Conservation (phyloP, 805 yeast species). For the Metschnikowia cerradonensis region DNA sequence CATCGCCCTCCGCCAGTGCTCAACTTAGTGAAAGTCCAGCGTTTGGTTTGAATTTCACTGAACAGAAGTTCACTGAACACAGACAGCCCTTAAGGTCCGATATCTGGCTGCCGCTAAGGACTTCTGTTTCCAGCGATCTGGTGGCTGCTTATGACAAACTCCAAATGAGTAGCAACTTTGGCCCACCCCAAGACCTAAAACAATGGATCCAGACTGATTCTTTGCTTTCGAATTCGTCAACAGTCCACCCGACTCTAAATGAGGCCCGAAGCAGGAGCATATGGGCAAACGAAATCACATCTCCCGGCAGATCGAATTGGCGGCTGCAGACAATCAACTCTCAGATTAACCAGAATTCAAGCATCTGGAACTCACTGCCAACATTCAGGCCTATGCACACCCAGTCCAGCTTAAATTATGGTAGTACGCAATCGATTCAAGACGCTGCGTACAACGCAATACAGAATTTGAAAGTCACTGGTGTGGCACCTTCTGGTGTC, state of each 20-base stretch:
- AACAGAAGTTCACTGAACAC: not conserved
- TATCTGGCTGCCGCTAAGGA: conserved; percentile 1
- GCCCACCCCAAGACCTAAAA: not conserved
- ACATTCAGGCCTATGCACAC: not conserved
- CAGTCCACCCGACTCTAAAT: not conserved
- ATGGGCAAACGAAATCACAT: not conserved
- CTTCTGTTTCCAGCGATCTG: not conserved
- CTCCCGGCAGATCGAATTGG: not conserved
- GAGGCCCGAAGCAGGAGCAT: conserved; percentile 1
- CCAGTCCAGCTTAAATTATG: not conserved
- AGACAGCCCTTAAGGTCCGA: not conserved
- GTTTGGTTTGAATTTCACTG: not conserved
- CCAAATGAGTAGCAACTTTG: not conserved
- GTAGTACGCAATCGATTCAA: conserved; percentile 26
- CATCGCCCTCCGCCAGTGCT: conserved; percentile 3
- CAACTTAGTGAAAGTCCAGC: not conserved
- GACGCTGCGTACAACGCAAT: conserved; percentile 40
- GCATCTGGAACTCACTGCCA: not conserved
- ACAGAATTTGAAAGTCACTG: conserved; percentile 30
- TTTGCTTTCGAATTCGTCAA: not conserved
- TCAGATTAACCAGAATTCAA: not conserved
- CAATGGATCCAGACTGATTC: not conserved
- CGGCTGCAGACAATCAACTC: not conserved
- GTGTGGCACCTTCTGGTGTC: conserved; percentile 34
- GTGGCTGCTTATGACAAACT: not conserved